Evolutionary conservation across 164 flowering plant genomes (phyloP), one percentile per base, ranked within the genome.

Genomic region (Vitis riparia): DNA sequence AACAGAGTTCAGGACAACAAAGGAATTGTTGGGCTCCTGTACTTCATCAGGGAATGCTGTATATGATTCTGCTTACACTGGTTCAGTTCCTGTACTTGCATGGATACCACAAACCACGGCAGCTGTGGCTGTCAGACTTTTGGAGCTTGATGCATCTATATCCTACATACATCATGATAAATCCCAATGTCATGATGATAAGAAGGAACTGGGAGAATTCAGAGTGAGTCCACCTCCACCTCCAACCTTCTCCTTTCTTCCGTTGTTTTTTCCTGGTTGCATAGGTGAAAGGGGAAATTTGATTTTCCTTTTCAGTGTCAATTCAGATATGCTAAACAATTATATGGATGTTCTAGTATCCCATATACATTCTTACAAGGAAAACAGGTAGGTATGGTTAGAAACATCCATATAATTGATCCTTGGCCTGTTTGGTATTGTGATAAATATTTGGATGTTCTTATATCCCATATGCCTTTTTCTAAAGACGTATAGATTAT

Each of bases 31-130:
- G 64, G 82, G 85, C 51, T 78, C 86, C 29, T 64, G 69, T 65
- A 59, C 23, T 29, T 55, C 23, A 2, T 50, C 69, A 4, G 75
- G 56, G 48, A 58, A 16, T 55, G 61, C 68, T 61, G 57, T 48
- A 44, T 74, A 67, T 74, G 75, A 66, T 62, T 69, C 67, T 51
- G 68, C 71, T 17, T 66, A 55, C 52, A 74, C 70, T 59, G 90
- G 68, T 58, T 71, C 77, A 14, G 81, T 84, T 61, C 62, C 85
- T 68, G 83, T 89, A 48, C 93, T 91, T 66, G 94, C 99, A 11
- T 95, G 99, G 98, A 72, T 95, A 66, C 99, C 99, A 53, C 85
- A 76, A 62, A 89, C 96, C 8, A 82, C 85, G 47, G 83, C 96
- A 63, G 98, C 97, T 48, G 91, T 90, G 19, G 89, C 89, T 47